Base-by-base conservation (phyloP, 495 filamentous ascomycete genomes). In the Geopyxis carbonaria region DNA sequence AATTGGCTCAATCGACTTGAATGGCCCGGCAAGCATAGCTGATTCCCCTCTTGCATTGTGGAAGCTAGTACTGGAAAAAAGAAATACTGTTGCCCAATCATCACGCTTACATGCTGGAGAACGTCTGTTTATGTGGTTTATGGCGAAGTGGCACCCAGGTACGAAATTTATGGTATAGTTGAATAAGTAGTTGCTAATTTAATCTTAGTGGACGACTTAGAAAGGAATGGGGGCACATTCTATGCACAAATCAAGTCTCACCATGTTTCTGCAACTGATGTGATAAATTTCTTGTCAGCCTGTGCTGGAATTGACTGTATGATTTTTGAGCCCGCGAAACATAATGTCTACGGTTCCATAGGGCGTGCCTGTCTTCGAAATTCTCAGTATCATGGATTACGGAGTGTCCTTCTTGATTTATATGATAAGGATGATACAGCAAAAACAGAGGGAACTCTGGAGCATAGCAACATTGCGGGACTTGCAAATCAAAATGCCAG, bases 1-100 rank as follows among this genome's bases (percentile, higher is more conserved):
- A 50, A 62, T 89, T 24, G 65, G 69, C 5, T 76, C 77, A 11
- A 70, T 77, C 35, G 83, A 85, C 44, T 63, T 89, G 31, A 85
- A 76, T 53, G 84, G 85, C 0, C 91, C 86, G 2, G 75, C 75
- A 15, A 52, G 73, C 15, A 63, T 92, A n/a, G 73, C 76, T 4
- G 89, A 94, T 51, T 71, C 80, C 21, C 74, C 79, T 20, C 58
- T 87, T n/a, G 65, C 64, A 2, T 54, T 93, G 22, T 86, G 85
- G 78, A 61, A 67, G 5, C 68, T 65, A 29, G 43, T 85, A 42
- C 61, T 71, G 33, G 70, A 67, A 47, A 63, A 67, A 40, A 70
- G 63, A 44, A 70, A 68, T 39, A 57, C 62, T 42, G 69, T 77
- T 37, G 72, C 76, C 27, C 75, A 80, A 4, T 75, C 70, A 15